These are phyloP conservation scores for Nicotiana knightiana DNA, from an alignment of 257 asterid genomes.

Conservation along the genomic window DNA sequence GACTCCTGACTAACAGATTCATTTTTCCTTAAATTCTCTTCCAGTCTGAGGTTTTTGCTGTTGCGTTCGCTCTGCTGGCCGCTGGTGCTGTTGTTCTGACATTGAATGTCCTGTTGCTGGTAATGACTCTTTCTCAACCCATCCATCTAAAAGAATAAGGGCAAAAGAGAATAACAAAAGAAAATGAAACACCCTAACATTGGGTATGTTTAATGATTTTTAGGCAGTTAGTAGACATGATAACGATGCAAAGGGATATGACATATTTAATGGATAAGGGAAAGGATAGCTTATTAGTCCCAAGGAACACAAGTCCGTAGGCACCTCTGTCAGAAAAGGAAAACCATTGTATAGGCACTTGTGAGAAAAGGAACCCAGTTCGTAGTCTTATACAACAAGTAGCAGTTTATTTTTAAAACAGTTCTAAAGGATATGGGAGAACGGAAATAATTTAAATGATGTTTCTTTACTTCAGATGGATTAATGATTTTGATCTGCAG, in stretches of 20 bases:
- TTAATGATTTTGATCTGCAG: constrained; percentile 25
- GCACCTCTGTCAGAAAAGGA: neutral
- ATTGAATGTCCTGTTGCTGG: constrained; percentile 86
- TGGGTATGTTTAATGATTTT: neutral
- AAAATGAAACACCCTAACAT: neutral
- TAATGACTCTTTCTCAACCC: constrained; percentile 17
- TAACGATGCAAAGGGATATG: neutral
- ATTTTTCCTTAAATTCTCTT: constrained; percentile 1
- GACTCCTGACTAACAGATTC: neutral
- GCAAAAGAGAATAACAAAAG: neutral
- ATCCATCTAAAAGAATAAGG: neutral
- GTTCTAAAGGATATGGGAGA: neutral
- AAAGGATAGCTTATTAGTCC: neutral
- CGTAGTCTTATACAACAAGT: neutral
- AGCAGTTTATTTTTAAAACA: neutral
- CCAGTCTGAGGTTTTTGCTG: constrained; percentile 98
- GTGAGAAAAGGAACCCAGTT: neutral
- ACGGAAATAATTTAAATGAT: neutral
- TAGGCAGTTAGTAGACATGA: neutral
- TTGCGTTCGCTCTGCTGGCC: constrained; percentile 89
- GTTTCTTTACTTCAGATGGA: neutral
- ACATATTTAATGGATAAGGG: neutral
- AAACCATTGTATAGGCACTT: neutral
- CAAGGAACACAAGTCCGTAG: neutral
- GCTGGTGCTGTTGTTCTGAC: constrained; percentile 92